A percentile compares a stretch with the other conserved stretches of the same genome.
Conservation (phyloP, 2,329 filamentous ascomycete species). For the Verticillium isaacii region DNA sequence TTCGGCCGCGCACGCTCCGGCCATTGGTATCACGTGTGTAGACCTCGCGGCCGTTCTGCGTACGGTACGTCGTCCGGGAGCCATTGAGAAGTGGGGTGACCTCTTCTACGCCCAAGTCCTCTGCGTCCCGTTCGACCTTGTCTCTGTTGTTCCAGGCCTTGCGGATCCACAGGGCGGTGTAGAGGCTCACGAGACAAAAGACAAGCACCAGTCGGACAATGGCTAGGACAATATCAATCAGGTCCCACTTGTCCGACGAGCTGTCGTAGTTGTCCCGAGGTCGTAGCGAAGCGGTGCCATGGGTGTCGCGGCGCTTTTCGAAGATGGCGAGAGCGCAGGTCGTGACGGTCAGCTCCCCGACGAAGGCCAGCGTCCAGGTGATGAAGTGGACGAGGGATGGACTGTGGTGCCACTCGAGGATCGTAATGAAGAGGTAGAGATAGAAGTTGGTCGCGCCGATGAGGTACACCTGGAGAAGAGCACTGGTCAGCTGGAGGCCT, state of each 20-base stretch:
- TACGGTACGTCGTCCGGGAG: slow-evolving; percentile 29
- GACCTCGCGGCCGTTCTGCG: slow-evolving; percentile 24
- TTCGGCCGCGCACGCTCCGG: slow-evolving; percentile 11
- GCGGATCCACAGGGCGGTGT: slow-evolving; percentile 34
- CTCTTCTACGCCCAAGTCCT: slow-evolving; percentile 40
- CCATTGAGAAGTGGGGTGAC: slow-evolving; percentile 57
- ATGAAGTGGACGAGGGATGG: slow-evolving; percentile 76
- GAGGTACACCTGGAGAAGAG: slow-evolving; percentile 66
- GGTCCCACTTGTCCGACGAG: slow-evolving; percentile 45
- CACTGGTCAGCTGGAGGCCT: background rate
- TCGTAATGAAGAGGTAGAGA: slow-evolving; percentile 76
- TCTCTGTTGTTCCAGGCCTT: slow-evolving; percentile 34
- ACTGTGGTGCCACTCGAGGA: slow-evolving; percentile 77
- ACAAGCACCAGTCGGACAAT: slow-evolving; percentile 65
- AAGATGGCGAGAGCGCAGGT: slow-evolving; percentile 65
- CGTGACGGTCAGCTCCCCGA: slow-evolving; percentile 69
- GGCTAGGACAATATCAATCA: slow-evolving; percentile 61
- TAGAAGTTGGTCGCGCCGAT: slow-evolving; percentile 84
- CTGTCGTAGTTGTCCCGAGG: slow-evolving; percentile 8
- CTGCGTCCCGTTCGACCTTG: slow-evolving; percentile 29
- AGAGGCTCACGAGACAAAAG: slow-evolving; percentile 49
- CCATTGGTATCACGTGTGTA: slow-evolving; percentile 13
- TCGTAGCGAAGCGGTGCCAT: slow-evolving; percentile 27
- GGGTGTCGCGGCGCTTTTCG: slow-evolving; percentile 42
- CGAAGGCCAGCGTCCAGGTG: slow-evolving; percentile 71